These are phyloP conservation scores for Oryza glaberrima DNA, from an alignment of 176 grass and related monocot species.

Conservation along the genomic window DNA sequence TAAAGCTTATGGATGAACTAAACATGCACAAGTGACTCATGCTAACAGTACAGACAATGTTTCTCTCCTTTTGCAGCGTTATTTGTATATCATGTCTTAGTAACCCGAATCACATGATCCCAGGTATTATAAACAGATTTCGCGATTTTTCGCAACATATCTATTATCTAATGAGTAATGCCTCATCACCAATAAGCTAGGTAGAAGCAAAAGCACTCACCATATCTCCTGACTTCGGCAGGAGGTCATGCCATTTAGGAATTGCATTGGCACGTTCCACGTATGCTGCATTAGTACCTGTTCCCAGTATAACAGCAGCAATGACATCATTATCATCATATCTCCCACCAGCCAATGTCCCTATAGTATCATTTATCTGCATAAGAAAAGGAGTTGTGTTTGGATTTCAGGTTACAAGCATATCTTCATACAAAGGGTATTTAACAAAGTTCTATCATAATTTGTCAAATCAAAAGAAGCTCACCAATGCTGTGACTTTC, in stretches of 20 bases:
- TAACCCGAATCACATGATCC: background rate
- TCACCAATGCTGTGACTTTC: conserved; percentile 69
- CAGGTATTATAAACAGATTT: background rate
- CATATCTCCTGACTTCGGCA: conserved; percentile 67
- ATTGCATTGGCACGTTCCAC: conserved; percentile 73
- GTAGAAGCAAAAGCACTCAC: conserved; percentile 32
- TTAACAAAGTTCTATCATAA: background rate
- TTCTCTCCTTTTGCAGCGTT: background rate
- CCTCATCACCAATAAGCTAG: background rate
- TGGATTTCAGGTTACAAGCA: background rate
- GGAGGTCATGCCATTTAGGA: conserved; percentile 66
- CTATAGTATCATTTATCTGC: conserved; percentile 67
- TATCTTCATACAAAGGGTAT: background rate
- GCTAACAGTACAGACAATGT: background rate
- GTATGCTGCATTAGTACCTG: conserved; percentile 88
- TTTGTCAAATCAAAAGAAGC: background rate
- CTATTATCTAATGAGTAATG: background rate
- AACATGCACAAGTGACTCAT: background rate
- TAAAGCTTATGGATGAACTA: background rate
- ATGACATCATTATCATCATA: conserved; percentile 71
- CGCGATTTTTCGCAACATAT: background rate
- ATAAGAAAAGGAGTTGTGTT: background rate
- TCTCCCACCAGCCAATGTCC: conserved; percentile 74
- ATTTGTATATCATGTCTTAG: background rate
- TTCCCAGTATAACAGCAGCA: conserved; percentile 74